Percentiles rank a stretch among this genome's conserved stretches.
phyloP scores from a whole-genome alignment of 176 grass and related monocot genomes.

The Oropetium thomaeum region DNA sequence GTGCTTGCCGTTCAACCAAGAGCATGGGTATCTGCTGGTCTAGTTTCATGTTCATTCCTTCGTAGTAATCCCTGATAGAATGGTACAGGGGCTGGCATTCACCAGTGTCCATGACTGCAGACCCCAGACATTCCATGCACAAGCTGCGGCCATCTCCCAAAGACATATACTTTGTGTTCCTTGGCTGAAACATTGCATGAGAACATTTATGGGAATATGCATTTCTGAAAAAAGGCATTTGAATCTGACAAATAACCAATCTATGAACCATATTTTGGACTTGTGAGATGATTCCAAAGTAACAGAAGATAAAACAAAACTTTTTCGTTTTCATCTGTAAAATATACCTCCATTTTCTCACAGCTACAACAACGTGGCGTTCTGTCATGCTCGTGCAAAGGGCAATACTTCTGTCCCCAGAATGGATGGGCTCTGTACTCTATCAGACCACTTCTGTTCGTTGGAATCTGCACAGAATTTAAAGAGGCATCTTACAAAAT shows the following conservation, averaged over 20 bases:
- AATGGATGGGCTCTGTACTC: conserved; percentile 87
- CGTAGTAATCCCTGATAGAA: conserved; percentile 93
- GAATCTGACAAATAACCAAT: neutral
- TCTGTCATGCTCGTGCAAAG: conserved; percentile 64
- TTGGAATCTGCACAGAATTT: conserved; percentile 61
- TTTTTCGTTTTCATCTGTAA: neutral
- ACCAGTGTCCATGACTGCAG: conserved; percentile 83
- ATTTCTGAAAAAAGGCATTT: neutral
- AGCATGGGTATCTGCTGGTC: conserved; percentile 98
- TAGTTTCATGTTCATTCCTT: conserved; percentile 97
- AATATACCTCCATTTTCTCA: conserved; percentile 82
- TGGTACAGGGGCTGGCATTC: conserved; percentile 89
- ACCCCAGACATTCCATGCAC: conserved; percentile 87
- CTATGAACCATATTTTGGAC: neutral
- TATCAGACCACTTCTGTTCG: conserved; percentile 63
- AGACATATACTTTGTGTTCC: conserved; percentile 68
- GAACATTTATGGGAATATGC: neutral
- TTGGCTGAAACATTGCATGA: conserved; percentile 51
- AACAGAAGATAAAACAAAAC: neutral
- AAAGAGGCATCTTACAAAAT: neutral
- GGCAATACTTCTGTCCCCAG: conserved; percentile 94
- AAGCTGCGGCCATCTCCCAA: conserved; percentile 78
- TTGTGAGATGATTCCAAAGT: neutral
- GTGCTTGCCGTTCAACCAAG: conserved; percentile 93
- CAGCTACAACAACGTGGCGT: conserved; percentile 84